phyloP scores from a whole-genome alignment of 306 rosid species.

The Castanea sativa region DNA sequence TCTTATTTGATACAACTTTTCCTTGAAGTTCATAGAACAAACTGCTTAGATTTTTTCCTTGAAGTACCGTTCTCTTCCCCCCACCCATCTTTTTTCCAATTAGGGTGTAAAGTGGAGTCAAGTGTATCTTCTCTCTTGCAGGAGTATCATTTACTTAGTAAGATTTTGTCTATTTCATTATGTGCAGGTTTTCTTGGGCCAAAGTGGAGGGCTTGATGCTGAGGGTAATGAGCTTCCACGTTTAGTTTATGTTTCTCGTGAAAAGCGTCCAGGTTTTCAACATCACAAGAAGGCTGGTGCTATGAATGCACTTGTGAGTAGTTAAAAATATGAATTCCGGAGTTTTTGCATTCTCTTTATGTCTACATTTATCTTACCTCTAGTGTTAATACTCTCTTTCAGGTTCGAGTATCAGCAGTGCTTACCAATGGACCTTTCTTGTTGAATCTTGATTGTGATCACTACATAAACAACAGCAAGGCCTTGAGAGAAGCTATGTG shows the following conservation, averaged over 20 bases:
- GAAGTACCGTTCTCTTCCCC: too few species aligned
- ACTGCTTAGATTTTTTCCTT: too few species aligned
- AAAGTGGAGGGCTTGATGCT: constrained; percentile 93
- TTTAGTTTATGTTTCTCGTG: constrained; percentile 96
- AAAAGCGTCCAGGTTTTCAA: constrained; percentile 99
- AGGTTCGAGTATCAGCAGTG: constrained; percentile 99
- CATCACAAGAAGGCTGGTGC: constrained; percentile 99
- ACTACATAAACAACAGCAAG: constrained; percentile 95
- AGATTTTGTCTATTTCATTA: constrained; percentile 4
- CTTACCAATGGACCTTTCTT: constrained; percentile 96
- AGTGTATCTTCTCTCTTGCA: neutral
- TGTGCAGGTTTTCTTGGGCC: constrained; percentile 92
- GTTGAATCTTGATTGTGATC: constrained; percentile 99
- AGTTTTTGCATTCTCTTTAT: neutral
- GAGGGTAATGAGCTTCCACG: constrained; percentile 97
- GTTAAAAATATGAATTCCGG: neutral
- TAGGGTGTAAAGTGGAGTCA: neutral
- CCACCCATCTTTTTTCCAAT: too few species aligned
- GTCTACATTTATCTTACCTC: neutral
- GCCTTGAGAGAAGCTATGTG: constrained; percentile 99
- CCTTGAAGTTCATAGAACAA: too few species aligned
- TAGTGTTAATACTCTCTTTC: constrained; percentile 20
- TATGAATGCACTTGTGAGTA: constrained; percentile 95
- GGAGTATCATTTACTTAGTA: constrained; percentile 1
- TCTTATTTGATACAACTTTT: neutral